Percentiles rank a stretch among this genome's conserved stretches.
These are phyloP conservation scores for Alternaria infectoria DNA, from an alignment of 2,329 filamentous ascomycete genomes.

Conservation along the genomic window DNA sequence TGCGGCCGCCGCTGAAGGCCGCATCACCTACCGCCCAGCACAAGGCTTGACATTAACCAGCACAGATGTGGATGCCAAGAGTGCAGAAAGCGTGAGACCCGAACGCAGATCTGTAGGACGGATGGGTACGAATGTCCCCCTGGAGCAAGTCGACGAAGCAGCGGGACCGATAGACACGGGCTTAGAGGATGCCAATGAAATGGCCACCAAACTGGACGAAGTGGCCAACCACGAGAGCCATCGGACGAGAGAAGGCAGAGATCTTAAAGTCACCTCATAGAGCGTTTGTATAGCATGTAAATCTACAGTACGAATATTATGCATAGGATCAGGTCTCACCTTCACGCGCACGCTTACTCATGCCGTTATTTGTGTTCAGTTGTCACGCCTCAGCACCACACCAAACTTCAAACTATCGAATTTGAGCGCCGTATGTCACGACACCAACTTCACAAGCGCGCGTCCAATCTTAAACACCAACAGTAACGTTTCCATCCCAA, in stretches of 20 bases:
- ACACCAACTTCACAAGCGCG: background rate
- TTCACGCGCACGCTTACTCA: background rate
- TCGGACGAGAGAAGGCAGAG: constrained; percentile 27
- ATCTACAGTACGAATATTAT: background rate
- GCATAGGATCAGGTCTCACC: background rate
- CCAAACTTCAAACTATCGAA: background rate
- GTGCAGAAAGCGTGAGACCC: background rate
- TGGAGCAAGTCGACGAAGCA: constrained; percentile 1
- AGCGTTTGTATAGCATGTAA: constrained; percentile 2
- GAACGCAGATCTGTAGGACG: background rate
- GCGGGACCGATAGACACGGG: background rate
- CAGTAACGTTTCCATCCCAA: background rate
- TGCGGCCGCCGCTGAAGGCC: constrained; percentile 65
- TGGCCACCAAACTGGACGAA: constrained; percentile 33
- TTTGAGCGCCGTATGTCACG: background rate
- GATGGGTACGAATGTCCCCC: background rate
- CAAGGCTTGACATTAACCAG: constrained; percentile 25
- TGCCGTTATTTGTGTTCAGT: background rate
- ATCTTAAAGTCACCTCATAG: constrained; percentile 25
- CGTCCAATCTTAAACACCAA: background rate
- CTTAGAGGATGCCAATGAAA: constrained; percentile 22
- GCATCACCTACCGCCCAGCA: constrained; percentile 63
- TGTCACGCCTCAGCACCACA: background rate
- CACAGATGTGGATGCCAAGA: constrained; percentile 15
- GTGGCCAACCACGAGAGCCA: constrained; percentile 31